phyloP scores from a whole-genome alignment of 2,329 filamentous ascomycete species.

The Pseudogymnoascus sp. region DNA sequence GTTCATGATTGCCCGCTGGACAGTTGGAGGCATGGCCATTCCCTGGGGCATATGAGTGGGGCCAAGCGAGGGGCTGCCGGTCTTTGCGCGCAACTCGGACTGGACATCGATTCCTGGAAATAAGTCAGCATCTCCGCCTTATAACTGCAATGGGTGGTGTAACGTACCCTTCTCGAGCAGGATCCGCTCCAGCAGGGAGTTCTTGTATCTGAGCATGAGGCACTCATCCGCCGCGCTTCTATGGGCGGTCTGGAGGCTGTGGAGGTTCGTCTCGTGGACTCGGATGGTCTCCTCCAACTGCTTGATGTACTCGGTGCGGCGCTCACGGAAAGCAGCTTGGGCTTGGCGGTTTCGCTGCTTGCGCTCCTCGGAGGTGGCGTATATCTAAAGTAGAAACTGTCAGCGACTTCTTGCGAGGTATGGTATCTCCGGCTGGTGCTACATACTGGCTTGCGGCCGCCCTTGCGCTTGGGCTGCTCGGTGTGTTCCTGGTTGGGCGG shows the following conservation, averaged over 20 bases:
- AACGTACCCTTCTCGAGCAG: conserved; percentile 81
- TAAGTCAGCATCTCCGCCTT: conserved; percentile 14
- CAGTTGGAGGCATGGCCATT: conserved; percentile 64
- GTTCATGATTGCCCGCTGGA: conserved; percentile 74
- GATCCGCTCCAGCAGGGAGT: conserved; percentile 90
- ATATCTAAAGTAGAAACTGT: conserved; percentile 56
- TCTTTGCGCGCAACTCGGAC: conserved; percentile 87
- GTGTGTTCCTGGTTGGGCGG: conserved; percentile 38
- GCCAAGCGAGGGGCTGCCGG: conserved; percentile 72
- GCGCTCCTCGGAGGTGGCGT: conserved; percentile 95
- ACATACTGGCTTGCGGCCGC: conserved; percentile 90
- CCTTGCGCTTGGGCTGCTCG: conserved; percentile 82
- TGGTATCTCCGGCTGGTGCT: conserved; percentile 13
- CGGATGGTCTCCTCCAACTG: conserved; percentile 96
- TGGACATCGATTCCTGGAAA: conserved; percentile 85
- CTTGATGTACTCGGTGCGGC: conserved; percentile 98
- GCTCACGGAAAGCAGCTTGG: conserved; percentile 93
- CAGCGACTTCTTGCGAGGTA: conserved; percentile 13
- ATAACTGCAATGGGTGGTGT: background rate
- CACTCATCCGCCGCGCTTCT: conserved; percentile 93
- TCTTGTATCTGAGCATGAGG: conserved; percentile 97
- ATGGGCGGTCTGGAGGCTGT: conserved; percentile 88
- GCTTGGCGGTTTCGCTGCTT: conserved; percentile 97
- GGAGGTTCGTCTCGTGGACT: conserved; percentile 88
- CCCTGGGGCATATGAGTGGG: conserved; percentile 60